Conservation (phyloP, 2,329 filamentous ascomycete species). For the Monilinia laxa region DNA sequence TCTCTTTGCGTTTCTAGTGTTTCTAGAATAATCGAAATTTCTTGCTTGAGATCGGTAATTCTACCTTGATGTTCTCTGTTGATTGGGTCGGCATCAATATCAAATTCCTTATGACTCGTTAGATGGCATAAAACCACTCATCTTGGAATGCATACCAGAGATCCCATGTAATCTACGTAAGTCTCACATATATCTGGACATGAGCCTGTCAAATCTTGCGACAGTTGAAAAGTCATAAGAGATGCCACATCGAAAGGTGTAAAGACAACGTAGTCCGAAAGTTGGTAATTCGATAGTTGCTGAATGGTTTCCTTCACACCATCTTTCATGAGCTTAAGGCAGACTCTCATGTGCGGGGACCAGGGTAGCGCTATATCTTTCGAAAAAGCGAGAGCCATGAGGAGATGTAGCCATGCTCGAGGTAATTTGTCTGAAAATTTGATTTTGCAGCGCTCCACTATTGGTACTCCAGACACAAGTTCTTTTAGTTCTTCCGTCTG, state of each 20-base stretch:
- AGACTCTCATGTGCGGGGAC: slow-evolving; percentile 14
- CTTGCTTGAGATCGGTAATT: slow-evolving; percentile 31
- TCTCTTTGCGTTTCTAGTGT: slow-evolving; percentile 28
- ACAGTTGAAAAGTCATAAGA: slow-evolving; percentile 30
- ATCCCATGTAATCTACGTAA: slow-evolving; percentile 31
- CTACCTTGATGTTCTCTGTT: slow-evolving; percentile 31
- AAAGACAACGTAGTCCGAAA: slow-evolving; percentile 28
- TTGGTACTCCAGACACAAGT: background rate
- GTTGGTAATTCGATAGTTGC: background rate
- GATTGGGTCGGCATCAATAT: slow-evolving; percentile 30
- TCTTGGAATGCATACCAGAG: slow-evolving; percentile 24
- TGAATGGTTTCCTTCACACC: slow-evolving; percentile 13
- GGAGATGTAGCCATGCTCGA: slow-evolving; percentile 32
- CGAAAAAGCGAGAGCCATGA: slow-evolving; percentile 27
- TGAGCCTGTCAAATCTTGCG: slow-evolving; percentile 24
- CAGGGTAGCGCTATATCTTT: slow-evolving; percentile 27
- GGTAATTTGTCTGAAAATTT: slow-evolving; percentile 28
- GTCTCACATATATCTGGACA: slow-evolving; percentile 28
- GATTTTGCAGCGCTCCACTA: slow-evolving; percentile 23
- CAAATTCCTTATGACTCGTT: slow-evolving; percentile 27
- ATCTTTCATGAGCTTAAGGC: background rate
- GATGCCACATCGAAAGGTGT: slow-evolving; percentile 30
- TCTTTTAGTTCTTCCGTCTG: slow-evolving; percentile 5
- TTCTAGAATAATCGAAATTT: slow-evolving; percentile 31
- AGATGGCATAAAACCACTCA: background rate